These are phyloP conservation scores for Plasmodium vinckei DNA, from an alignment of 169 alveolate species.

Conservation along the genomic window DNA sequence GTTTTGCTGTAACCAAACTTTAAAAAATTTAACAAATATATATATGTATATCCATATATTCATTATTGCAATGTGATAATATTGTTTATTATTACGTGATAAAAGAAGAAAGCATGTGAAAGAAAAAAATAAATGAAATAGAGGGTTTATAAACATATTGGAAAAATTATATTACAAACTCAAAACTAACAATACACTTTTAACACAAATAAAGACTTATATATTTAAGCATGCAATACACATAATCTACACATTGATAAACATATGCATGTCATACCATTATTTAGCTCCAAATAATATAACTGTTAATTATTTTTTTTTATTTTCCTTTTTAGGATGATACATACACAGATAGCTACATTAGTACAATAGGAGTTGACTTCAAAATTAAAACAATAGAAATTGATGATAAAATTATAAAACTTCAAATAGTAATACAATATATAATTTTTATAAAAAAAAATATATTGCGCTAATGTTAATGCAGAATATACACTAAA, in stretches of 20 bases:
- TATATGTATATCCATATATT: neutral
- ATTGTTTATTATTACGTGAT: no score
- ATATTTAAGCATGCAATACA: no score
- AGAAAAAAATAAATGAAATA: neutral
- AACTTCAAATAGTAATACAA: slow-evolving; percentile 87
- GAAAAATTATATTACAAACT: neutral
- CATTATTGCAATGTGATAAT: neutral
- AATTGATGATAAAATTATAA: slow-evolving; percentile 90
- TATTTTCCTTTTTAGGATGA: slow-evolving; percentile 88
- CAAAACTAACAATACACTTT: neutral
- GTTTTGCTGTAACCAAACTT: slow-evolving; percentile 93
- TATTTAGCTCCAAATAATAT: neutral
- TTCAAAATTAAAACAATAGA: slow-evolving; percentile 91
- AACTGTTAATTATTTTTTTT: slow-evolving; percentile 55
- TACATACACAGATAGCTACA: slow-evolving; percentile 90
- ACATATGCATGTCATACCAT: neutral
- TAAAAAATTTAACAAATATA: slow-evolving; percentile 5
- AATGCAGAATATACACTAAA: no score
- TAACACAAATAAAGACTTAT: no score
- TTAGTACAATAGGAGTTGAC: slow-evolving; percentile 94
- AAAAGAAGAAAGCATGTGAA: neutral
- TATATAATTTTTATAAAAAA: slow-evolving; percentile 1
- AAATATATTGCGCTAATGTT: no score
- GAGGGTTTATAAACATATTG: neutral
- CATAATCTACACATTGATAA: neutral